These are phyloP conservation scores for Botrytis squamosa DNA, from an alignment of 2,329 filamentous ascomycete species.

Conservation along the genomic window DNA sequence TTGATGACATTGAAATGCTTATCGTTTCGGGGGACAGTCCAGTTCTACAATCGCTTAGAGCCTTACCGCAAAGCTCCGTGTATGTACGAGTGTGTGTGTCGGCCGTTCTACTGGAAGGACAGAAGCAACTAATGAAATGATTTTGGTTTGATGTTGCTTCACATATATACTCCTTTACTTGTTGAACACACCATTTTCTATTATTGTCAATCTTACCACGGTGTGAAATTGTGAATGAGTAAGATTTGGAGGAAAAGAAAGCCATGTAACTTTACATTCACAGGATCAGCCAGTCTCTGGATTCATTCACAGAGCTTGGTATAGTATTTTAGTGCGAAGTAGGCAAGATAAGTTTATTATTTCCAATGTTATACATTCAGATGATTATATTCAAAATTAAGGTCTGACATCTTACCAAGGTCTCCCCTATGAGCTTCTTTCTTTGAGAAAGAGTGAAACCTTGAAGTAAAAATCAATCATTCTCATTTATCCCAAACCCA, in stretches of 20 bases:
- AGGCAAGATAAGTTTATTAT: neutral
- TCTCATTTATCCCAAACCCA: neutral
- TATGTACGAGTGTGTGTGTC: neutral
- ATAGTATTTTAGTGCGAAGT: neutral
- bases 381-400: neutral
- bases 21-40: neutral
- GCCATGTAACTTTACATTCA: neutral
- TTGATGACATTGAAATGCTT: conserved; percentile 1
- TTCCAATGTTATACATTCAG: neutral
- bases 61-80: conserved; percentile 1
- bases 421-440: neutral
- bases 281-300: neutral
- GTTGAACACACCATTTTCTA: neutral
- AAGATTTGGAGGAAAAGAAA: neutral
- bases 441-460: neutral
- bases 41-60: conserved; percentile 10
- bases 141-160: neutral
- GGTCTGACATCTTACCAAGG: neutral
- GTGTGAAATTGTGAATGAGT: neutral
- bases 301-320: neutral
- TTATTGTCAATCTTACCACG: neutral
- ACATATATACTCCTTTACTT: neutral
- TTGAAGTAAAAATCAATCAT: neutral
- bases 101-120: neutral
- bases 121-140: neutral